Conservation (phyloP, 495 filamentous ascomycete species). For the Hyaloscypha hepaticicola region DNA sequence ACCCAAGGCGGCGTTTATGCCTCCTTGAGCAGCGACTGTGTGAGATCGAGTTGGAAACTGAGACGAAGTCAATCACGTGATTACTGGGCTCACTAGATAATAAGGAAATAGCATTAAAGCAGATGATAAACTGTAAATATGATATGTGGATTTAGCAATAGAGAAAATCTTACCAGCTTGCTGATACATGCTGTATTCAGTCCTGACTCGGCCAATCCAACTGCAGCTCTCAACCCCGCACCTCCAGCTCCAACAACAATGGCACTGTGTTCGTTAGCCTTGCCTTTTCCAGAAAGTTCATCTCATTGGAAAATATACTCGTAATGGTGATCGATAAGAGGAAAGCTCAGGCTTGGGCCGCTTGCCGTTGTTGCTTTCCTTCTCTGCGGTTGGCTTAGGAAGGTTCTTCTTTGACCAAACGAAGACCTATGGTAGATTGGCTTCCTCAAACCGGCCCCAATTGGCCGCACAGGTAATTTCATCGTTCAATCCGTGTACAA, state of each 20-base stretch:
- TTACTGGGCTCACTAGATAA: not conserved
- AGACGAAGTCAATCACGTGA: not conserved
- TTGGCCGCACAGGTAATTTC: not conserved
- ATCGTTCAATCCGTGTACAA: not conserved
- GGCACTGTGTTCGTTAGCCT: conserved; percentile 17
- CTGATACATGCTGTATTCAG: conserved; percentile 31
- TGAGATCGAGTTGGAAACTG: conserved; percentile 32
- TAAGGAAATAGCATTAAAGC: too few species aligned
- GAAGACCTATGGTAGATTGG: not conserved
- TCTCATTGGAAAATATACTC: conserved; percentile 16
- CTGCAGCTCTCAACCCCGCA: conserved; percentile 30
- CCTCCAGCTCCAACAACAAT: conserved; percentile 33
- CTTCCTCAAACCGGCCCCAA: not conserved
- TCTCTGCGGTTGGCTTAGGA: conserved; percentile 5
- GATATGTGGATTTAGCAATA: not conserved
- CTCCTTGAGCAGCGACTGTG: conserved; percentile 32
- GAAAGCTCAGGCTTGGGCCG: conserved; percentile 4
- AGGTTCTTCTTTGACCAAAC: not conserved
- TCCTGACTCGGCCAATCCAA: conserved; percentile 28
- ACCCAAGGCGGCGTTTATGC: conserved; percentile 32
- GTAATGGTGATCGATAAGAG: conserved; percentile 29
- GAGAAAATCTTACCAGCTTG: conserved; percentile 23
- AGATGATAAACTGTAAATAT: not conserved
- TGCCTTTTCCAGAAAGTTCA: not conserved
- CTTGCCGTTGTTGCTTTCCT: conserved; percentile 15